Evolutionary conservation across 208 protist genomes (phyloP).

Genomic region (Wallacemonas sp.): DNA sequence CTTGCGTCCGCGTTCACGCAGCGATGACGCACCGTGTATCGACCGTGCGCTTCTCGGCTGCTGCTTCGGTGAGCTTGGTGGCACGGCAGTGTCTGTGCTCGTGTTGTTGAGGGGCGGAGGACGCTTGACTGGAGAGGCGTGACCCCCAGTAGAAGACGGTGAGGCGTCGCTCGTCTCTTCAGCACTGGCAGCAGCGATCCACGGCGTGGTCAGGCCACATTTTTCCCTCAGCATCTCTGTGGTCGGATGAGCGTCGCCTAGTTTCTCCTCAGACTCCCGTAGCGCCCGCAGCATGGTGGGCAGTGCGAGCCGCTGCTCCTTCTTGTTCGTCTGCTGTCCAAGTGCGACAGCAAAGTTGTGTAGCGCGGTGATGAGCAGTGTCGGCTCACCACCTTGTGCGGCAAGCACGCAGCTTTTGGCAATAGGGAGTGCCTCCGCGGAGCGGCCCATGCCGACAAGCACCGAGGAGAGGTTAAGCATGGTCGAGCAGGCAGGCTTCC

Average conservation of each 20-base stretch:
- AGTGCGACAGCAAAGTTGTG: constrained; percentile 83
- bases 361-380: constrained; percentile 74
- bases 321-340: constrained; percentile 44
- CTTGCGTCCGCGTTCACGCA: constrained; percentile 19
- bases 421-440: constrained; percentile 58
- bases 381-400: constrained; percentile 46
- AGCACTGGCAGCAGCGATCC: constrained; percentile 13
- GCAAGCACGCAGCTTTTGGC: constrained; percentile 60
- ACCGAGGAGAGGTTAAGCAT: constrained; percentile 87
- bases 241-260: constrained; percentile 65
- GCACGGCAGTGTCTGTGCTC: background rate
- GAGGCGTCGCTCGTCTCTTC: too few relatives aligned
- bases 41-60: background rate
- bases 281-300: constrained; percentile 76
- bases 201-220: constrained; percentile 44
- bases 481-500: constrained; percentile 76
- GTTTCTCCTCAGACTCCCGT: constrained; percentile 42
- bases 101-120: too few relatives aligned
- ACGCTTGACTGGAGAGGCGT: too few relatives aligned
- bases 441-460: constrained; percentile 44
- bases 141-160: too few relatives aligned
- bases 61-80: background rate
- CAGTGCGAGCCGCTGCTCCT: constrained; percentile 41
- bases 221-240: constrained; percentile 65
- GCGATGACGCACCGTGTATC: background rate